Evolutionary conservation across 139 green algal genomes (phyloP).

Genomic region (Diplosphaera chodatii): DNA sequence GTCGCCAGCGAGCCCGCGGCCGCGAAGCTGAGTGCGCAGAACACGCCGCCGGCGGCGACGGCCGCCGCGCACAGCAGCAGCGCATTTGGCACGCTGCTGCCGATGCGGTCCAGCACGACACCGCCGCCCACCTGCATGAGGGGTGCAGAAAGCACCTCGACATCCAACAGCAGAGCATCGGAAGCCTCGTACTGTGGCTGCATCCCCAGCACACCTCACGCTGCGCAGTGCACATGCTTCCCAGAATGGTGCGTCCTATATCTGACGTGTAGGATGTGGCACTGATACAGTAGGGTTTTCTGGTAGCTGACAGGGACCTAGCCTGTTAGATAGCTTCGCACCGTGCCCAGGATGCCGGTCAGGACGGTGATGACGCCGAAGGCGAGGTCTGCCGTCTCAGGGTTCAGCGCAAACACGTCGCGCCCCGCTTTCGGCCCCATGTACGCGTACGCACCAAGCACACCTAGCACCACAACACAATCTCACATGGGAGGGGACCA

Average conservation of each 20-base stretch:
- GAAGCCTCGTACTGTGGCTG: no score
- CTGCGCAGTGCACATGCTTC: no score
- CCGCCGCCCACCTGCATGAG: constrained; percentile 62
- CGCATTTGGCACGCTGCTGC: constrained; percentile 53
- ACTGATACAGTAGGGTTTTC: no score
- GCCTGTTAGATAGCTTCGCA: no score
- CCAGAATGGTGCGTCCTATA: no score
- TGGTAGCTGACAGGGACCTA: no score
- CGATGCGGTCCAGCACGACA: constrained; percentile 66
- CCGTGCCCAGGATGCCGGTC: constrained; percentile 41
- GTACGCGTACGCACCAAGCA: constrained; percentile 77
- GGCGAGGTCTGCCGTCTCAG: constrained; percentile 60
- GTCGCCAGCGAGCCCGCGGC: constrained; percentile 12
- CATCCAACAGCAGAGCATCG: no score
- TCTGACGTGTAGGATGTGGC: no score
- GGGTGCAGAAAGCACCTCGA: no score
- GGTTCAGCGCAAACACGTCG: constrained; percentile 46
- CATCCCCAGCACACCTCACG: no score
- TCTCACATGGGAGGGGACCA: no score
- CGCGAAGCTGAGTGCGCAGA: constrained; percentile 57
- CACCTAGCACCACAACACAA: no score
- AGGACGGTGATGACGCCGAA: constrained; percentile 87
- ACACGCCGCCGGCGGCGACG: constrained; percentile 44
- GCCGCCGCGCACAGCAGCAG: constrained; percentile 49
- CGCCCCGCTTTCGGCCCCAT: constrained; percentile 67